A percentile compares a stretch with the other conserved stretches of the same genome.
Conservation (phyloP, 805 yeast genomes). For the Pichia scutulata region DNA sequence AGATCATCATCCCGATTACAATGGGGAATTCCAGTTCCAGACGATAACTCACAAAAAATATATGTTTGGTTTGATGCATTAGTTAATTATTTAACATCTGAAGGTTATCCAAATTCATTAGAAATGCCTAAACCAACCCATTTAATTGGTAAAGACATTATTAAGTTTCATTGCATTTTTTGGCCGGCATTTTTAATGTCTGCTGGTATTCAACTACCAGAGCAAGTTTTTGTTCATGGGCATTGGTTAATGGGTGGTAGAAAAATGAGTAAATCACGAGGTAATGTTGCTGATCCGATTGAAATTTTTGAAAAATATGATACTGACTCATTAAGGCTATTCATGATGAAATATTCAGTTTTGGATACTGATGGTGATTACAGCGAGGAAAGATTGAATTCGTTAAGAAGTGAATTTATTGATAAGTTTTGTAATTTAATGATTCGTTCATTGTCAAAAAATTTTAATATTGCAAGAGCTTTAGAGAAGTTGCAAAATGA, state of each 20-base stretch:
- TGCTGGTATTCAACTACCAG: conserved; percentile 63
- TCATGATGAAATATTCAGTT: conserved; percentile 66
- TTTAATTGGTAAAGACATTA: conserved; percentile 86
- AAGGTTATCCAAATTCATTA: conserved; percentile 42
- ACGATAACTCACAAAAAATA: conserved; percentile 65
- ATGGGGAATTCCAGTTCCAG: conserved; percentile 92
- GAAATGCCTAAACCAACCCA: conserved; percentile 41
- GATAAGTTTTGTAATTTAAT: conserved; percentile 80
- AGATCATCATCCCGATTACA: conserved; percentile 68
- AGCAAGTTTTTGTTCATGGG: conserved; percentile 76
- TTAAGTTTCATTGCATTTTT: conserved; percentile 79
- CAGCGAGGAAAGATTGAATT: conserved; percentile 45
- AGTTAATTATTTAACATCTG: conserved; percentile 69
- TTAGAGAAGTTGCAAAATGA: conserved; percentile 20
- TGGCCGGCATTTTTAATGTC: conserved; percentile 94
- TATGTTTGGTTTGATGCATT: conserved; percentile 98
- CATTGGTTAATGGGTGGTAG: conserved; percentile 89
- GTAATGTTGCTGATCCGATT: conserved; percentile 91
- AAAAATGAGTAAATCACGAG: conserved; percentile 89
- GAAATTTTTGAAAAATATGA: conserved; percentile 58
- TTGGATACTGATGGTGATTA: conserved; percentile 76
- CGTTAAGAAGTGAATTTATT: conserved; percentile 56
- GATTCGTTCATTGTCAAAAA: conserved; percentile 63
- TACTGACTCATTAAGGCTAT: conserved; percentile 66
- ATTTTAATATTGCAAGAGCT: conserved; percentile 51